A percentile compares a stretch with the other conserved stretches of the same genome.
These are phyloP conservation scores for Acanthochlamys bracteata DNA, from an alignment of 106 monocot genomes.

Conservation along the genomic window DNA sequence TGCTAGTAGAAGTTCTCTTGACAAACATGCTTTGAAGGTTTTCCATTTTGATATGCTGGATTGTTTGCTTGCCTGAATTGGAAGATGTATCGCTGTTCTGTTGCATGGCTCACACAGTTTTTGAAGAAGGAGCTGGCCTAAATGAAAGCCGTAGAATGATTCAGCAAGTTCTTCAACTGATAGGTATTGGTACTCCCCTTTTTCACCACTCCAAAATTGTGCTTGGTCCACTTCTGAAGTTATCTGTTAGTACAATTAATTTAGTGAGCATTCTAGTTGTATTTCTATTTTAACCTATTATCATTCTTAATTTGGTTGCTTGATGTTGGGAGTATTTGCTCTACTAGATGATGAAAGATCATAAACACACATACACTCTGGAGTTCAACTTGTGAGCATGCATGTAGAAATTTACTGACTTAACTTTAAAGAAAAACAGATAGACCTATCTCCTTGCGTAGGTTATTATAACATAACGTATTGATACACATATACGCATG, in stretches of 20 bases:
- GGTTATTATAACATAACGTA: too few species aligned
- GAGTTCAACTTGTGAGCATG: too few species aligned
- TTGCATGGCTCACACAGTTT: conserved; percentile 6
- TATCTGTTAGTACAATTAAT: conserved; percentile 12
- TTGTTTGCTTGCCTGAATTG: background rate
- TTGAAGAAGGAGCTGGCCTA: conserved; percentile 17
- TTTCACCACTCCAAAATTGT: conserved; percentile 47
- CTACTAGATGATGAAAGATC: too few species aligned
- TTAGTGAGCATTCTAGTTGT: too few species aligned
- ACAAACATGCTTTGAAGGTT: conserved; percentile 63
- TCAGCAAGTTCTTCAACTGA: conserved; percentile 38
- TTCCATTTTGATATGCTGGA: conserved; percentile 38
- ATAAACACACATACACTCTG: too few species aligned
- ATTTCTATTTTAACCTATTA: too few species aligned
- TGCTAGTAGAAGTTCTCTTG: conserved; percentile 45
- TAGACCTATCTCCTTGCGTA: too few species aligned
- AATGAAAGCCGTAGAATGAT: conserved; percentile 25
- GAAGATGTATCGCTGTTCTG: background rate
- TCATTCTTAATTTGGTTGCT: too few species aligned
- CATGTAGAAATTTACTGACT: too few species aligned
- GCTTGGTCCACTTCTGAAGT: conserved; percentile 67
- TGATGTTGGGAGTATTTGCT: too few species aligned
- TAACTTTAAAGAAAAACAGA: too few species aligned
- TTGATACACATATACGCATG: too few species aligned
- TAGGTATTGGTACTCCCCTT: conserved; percentile 28